Evolutionary conservation across 805 yeast species (phyloP).

Genomic region (Barnettozyma sp.): DNA sequence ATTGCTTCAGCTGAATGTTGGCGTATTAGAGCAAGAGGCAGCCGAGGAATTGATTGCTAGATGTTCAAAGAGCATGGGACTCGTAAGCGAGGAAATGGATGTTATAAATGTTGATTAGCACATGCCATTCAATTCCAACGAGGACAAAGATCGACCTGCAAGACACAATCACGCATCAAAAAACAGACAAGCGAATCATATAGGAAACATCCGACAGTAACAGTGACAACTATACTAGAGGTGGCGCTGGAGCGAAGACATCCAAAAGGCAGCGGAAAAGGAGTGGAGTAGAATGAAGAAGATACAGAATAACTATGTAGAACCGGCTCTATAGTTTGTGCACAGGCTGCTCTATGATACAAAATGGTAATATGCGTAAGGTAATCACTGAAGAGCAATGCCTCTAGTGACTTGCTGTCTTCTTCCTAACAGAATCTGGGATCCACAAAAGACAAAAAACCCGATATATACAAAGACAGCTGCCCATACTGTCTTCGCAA

Average conservation of each 20-base stretch:
- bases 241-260: too few relatives aligned
- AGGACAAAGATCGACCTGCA: not conserved
- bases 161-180: not conserved
- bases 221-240: too few relatives aligned
- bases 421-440: slow-evolving; percentile 60
- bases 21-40: not conserved
- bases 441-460: slow-evolving; percentile 86
- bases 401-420: slow-evolving; percentile 51
- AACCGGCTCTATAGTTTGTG: slow-evolving; percentile 4
- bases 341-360: not conserved
- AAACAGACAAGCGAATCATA: too few relatives aligned
- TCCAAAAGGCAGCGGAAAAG: too few relatives aligned
- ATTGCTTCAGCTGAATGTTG: slow-evolving; percentile 1
- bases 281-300: too few relatives aligned
- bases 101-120: not conserved
- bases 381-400: slow-evolving; percentile 39
- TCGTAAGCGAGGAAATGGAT: not conserved
- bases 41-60: not conserved
- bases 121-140: too few relatives aligned
- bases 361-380: not conserved
- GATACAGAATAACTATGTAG: slow-evolving; percentile 4
- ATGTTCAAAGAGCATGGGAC: not conserved
- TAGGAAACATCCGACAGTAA: too few relatives aligned
- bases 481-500: slow-evolving; percentile 82
- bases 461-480: slow-evolving; percentile 79